A percentile compares a stretch with the other conserved stretches of the same genome.
Conservation (phyloP, 2,329 filamentous ascomycete species). For the Exophiala sp. region DNA sequence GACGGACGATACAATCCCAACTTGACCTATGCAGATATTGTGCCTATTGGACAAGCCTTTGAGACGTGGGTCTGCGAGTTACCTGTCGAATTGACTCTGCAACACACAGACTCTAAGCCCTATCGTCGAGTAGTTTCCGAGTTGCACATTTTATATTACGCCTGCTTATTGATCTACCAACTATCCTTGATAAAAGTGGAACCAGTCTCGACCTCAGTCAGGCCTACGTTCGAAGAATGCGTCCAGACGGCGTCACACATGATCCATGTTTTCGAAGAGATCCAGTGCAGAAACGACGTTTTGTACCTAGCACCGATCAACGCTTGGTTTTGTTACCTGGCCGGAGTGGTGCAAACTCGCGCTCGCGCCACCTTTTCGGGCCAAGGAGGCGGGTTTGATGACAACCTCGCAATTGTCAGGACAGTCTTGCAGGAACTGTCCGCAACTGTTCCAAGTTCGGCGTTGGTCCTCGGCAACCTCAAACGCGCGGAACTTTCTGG, state of each 20-base stretch:
- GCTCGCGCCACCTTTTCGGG: constrained; percentile 12
- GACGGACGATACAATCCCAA: constrained; percentile 10
- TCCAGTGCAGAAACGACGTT: constrained; percentile 14
- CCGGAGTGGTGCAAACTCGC: constrained; percentile 14
- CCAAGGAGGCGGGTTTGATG: constrained; percentile 2
- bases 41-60: constrained; percentile 7
- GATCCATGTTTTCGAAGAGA: constrained; percentile 11
- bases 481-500: constrained; percentile 10
- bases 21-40: constrained; percentile 3
- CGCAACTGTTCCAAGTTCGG: constrained; percentile 9
- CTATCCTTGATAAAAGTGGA: constrained; percentile 12
- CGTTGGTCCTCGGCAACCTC: constrained; percentile 9
- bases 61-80: constrained; percentile 5
- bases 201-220: constrained; percentile 4
- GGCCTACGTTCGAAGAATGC: constrained; percentile 14
- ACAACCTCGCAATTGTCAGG: constrained; percentile 8
- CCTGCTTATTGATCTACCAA: constrained; percentile 15
- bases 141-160: constrained; percentile 15
- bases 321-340: constrained; percentile 13
- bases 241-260: constrained; percentile 11
- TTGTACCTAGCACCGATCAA: constrained; percentile 15
- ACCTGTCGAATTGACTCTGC: constrained; percentile 5
- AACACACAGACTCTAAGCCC: constrained; percentile 1
- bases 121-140: constrained; percentile 16
- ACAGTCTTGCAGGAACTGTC: constrained; percentile 12